Evolutionary conservation across 2,329 filamentous ascomycete species (phyloP), one percentile per base, ranked within the genome.

Genomic region (Phialophora macrospora): DNA sequence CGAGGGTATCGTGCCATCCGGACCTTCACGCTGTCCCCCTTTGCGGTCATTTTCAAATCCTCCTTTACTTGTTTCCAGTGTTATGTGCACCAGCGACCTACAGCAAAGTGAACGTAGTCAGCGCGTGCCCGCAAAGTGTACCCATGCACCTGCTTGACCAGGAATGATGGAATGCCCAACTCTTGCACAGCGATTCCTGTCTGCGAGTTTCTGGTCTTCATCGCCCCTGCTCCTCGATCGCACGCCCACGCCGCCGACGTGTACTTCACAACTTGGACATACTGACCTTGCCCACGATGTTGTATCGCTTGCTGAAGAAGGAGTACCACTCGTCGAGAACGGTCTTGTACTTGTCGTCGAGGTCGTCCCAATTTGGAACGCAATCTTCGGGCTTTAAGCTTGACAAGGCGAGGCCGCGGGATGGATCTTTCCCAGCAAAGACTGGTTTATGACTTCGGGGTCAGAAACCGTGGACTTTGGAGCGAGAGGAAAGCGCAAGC

Each of bases 271-370:
- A 52, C n/a, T 46, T 34, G 28, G 55, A 55, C 34, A 24, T 41
- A 71, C 70, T 70, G 64, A 82, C 79, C 73, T 80, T 80, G 51
- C 80, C 80, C 48, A 82, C 79, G 60, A 98, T 86, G 74, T 97
- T 98, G 81, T 99, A 99, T 64, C 95, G 85, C 82, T 98, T 99
- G 72, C 90, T 92, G 80, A 99, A 99, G 80, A 96, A 99, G 1
- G 90, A 96, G 69, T 90, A 87, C 95, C 95, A 99, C 77, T 99
- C 95, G 61, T 94, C 85, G 67, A 99, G 81, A 2, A 90, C 89
- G 28, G 86, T 87, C 81, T 95, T 92, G 77, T 97, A 89, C 79
- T 95, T 93, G 24, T 96, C 93, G 14, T 84, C 83, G 59, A 99
- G 82, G 74, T 93, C 90, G 64, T 89, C 83, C 90, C 92, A 98